These are phyloP conservation scores for Garcia nutans DNA, from an alignment of 345 rosid species.

Conservation along the genomic window DNA sequence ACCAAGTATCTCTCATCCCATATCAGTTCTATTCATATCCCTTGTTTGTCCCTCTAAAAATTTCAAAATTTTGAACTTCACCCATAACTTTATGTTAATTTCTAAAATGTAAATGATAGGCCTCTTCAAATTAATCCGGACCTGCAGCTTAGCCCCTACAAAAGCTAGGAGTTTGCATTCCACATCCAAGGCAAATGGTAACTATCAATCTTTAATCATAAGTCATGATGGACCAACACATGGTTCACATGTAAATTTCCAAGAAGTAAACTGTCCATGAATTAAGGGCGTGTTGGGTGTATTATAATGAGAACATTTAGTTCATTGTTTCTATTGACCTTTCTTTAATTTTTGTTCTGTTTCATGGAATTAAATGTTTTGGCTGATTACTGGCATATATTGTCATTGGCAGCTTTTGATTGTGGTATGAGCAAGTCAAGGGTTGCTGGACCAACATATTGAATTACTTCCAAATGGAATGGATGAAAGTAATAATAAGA, in stretches of 20 bases:
- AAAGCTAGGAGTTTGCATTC: neutral
- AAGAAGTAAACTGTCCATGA: neutral
- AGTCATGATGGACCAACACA: neutral
- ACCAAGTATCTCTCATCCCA: neutral
- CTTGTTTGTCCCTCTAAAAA: neutral
- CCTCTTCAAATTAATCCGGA: neutral
- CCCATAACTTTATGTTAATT: neutral
- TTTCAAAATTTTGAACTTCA: neutral
- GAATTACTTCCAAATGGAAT: neutral
- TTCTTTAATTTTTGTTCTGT: no score
- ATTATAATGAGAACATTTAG: no score
- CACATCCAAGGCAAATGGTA: neutral
- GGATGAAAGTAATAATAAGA: slow-evolving; percentile 1
- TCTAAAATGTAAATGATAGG: neutral
- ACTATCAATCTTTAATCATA: neutral
- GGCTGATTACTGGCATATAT: neutral
- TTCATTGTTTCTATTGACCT: no score
- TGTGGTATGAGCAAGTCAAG: slow-evolving; percentile 5
- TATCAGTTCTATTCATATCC: neutral
- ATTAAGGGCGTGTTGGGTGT: neutral
- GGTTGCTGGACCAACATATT: neutral
- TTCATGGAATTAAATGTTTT: neutral
- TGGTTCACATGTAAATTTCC: neutral
- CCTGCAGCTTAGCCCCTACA: neutral
- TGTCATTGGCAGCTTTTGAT: neutral